phyloP scores from a whole-genome alignment of 768 basidiomycete genomes.

The Collybia mongolica region DNA sequence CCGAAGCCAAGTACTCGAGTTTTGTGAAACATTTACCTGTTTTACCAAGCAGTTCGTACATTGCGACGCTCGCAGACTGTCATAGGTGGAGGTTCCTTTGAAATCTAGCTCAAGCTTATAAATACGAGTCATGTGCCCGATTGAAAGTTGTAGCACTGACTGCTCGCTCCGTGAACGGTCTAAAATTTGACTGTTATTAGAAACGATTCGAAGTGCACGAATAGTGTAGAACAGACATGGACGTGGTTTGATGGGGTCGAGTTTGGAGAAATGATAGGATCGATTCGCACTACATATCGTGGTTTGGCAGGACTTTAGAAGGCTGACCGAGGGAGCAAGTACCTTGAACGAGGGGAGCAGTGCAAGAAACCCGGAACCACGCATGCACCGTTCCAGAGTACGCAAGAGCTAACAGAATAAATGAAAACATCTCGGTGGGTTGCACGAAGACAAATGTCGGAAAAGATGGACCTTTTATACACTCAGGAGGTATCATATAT shows the following conservation, averaged over 20 bases:
- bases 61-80: constrained; percentile 31
- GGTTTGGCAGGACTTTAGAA: too few species aligned
- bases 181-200: constrained; percentile 6
- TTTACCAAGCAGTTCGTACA: constrained; percentile 37
- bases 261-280: constrained; percentile 35
- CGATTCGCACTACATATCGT: constrained; percentile 6
- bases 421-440: too few species aligned
- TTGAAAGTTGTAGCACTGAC: constrained; percentile 17
- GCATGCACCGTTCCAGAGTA: constrained; percentile 20
- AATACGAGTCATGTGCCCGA: background rate
- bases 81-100: constrained; percentile 30
- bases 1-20: background rate
- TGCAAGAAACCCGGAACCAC: constrained; percentile 43
- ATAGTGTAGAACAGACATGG: constrained; percentile 26
- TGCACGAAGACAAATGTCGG: too few species aligned
- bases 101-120: constrained; percentile 25
- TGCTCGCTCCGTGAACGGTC: constrained; percentile 38
- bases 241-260: constrained; percentile 35
- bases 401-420: too few species aligned
- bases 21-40: constrained; percentile 18
- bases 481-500: too few species aligned
- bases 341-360: constrained; percentile 39
- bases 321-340: background rate
- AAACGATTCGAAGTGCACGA: background rate
- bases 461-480: too few species aligned